Evolutionary conservation across 352 stramenopile species (phyloP), one percentile per base, ranked within the genome.

Genomic region (Pythium oligandrum): DNA sequence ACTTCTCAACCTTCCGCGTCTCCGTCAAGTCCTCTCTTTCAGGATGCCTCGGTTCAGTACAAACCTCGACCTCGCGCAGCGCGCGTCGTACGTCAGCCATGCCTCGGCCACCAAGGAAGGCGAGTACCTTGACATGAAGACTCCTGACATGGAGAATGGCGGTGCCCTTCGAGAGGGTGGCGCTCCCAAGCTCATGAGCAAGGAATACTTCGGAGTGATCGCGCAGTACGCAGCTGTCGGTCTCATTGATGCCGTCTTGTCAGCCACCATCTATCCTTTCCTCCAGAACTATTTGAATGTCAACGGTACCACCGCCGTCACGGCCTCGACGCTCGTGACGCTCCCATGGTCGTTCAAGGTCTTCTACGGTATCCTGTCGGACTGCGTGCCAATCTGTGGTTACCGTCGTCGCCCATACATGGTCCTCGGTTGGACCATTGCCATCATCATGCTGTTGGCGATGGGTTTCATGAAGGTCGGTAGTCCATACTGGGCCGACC

Each of bases 201-300:
- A 57, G 34, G 55, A 75, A 30, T 62, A 68, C 47, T 48, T 73
- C 30, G 74, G 69, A 26, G 57, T 64, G 1, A 33, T 64, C 3
- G 17, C 46, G 34, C 63, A 73, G 40, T 75, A 75, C 55, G 62
- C 51, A n/a, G 59, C 61, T 8, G 67, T 85, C 0, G 68, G 68
- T 9, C 56, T 76, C 17, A 53, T 70, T 17, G 63, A 71, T 30
- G 66, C 61, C 6, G 33, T 61, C 2, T 36, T 77, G 10, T 64
- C 68, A 0, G 53, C 44, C 9, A 73, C 64, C 11, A 53, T 76
- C 26, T 85, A 83, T 58, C 71, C 71, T 17, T 69, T 83, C 51
- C 61, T 78, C 43, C 62, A 78, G 35, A 50, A 66, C 26, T 83
- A 79, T 45, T 58, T 86, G 2, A 73, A 77, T 39, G 36, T 31